Conservation (phyloP, 148 eudicot genomes). For the Hydrangea macrophylla region DNA sequence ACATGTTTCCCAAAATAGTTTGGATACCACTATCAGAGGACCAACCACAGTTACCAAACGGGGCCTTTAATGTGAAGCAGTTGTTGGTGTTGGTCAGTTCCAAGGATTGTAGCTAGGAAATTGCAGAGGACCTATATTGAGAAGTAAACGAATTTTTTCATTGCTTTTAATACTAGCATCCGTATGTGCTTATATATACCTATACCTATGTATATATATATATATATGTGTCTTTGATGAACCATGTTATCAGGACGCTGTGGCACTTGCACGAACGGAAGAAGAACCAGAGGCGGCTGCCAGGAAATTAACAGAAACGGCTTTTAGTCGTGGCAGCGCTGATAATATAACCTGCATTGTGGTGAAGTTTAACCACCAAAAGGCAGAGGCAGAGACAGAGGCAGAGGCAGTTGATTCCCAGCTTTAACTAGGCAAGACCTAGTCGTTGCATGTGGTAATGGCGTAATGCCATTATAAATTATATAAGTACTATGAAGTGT, state of each 20-base stretch:
- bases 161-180: neutral
- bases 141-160: too few relatives aligned
- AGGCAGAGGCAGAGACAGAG: constrained; percentile 20
- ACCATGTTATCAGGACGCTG: constrained; percentile 63
- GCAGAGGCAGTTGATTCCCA: constrained; percentile 12
- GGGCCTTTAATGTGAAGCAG: too few relatives aligned
- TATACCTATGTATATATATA: neutral
- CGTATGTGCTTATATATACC: neutral
- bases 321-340: constrained; percentile 84
- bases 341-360: constrained; percentile 96
- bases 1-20: too few relatives aligned
- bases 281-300: constrained; percentile 89
- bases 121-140: too few relatives aligned
- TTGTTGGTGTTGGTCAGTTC: too few relatives aligned
- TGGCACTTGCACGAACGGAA: constrained; percentile 70
- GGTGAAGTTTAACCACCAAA: constrained; percentile 62
- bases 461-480: too few relatives aligned
- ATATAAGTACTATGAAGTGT: neutral
- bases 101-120: too few relatives aligned
- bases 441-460: neutral
- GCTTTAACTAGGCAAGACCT: constrained; percentile 8
- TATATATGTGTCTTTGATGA: too few relatives aligned
- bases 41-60: too few relatives aligned
- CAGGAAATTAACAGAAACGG: constrained; percentile 81
- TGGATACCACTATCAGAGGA: too few relatives aligned